These are phyloP conservation scores for Aspergillus uvarum DNA, from an alignment of 2,329 filamentous ascomycete species.

Conservation along the genomic window DNA sequence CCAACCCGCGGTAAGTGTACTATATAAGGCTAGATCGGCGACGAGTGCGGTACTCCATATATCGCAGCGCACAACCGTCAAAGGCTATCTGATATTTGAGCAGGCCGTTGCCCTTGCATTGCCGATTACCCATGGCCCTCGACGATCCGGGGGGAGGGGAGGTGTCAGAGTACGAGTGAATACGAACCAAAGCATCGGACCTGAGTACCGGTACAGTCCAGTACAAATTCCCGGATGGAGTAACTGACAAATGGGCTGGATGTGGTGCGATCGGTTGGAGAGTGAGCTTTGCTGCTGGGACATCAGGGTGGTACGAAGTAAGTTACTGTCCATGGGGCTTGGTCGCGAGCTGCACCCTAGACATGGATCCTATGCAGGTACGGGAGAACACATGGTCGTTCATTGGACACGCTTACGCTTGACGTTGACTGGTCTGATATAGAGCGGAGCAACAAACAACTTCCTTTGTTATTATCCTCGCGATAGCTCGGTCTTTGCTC, in stretches of 20 bases:
- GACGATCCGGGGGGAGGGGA: neutral
- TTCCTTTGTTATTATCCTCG: neutral
- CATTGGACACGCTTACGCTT: neutral
- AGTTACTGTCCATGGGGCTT: neutral
- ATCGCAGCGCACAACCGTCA: neutral
- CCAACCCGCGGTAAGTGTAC: neutral
- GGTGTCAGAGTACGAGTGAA: neutral
- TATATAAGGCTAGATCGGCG: no score
- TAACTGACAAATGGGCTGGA: neutral
- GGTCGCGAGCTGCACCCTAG: neutral
- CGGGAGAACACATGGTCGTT: neutral
- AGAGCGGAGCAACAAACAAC: neutral
- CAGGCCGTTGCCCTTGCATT: constrained; percentile 3
- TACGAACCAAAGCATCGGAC: neutral
- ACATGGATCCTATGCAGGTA: constrained; percentile 3
- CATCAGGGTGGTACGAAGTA: neutral
- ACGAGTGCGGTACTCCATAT: neutral
- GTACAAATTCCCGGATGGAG: no score
- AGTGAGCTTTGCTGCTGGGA: neutral
- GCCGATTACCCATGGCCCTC: neutral
- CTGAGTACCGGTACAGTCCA: no score
- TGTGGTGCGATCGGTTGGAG: neutral
- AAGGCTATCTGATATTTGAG: neutral
- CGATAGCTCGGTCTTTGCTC: neutral
- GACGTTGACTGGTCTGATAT: neutral